Percentiles rank a stretch among this genome's conserved stretches.
phyloP scores from a whole-genome alignment of 805 yeast genomes.

The Candida sakaeoensis region DNA sequence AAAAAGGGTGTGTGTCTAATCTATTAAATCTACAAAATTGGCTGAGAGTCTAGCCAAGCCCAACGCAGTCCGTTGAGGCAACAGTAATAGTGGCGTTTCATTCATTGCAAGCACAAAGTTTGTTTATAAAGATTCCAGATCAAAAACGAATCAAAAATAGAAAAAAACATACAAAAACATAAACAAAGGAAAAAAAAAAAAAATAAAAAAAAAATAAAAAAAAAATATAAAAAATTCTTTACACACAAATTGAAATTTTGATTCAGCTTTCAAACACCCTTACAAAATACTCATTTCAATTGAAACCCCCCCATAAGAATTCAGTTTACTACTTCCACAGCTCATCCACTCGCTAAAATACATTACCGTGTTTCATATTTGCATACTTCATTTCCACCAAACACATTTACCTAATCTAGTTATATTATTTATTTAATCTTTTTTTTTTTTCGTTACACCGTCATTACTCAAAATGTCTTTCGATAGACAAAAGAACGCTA shows the following conservation, averaged over 20 bases:
- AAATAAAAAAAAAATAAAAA: conserved; percentile 1
- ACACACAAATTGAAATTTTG: not conserved
- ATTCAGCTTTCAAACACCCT: not conserved
- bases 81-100: no score
- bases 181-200: not conserved
- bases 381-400: no score
- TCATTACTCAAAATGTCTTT: conserved; percentile 1
- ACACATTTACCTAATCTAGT: not conserved
- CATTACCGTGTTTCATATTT: no score
- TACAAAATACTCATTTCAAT: not conserved
- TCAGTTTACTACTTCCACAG: not conserved
- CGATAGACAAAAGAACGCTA: conserved; percentile 2
- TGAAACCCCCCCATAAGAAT: not conserved
- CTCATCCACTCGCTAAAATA: not conserved
- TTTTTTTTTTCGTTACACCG: not conserved
- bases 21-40: no score
- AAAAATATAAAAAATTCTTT: no score
- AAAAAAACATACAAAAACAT: not conserved
- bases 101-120: no score
- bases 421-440: not conserved
- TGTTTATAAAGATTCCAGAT: not conserved
- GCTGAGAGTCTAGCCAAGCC: no score
- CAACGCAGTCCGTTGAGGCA: no score
- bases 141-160: not conserved
- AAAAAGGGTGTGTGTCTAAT: no score